Conservation (phyloP, 140 eudicot species). For the Stevia rebaudiana region DNA sequence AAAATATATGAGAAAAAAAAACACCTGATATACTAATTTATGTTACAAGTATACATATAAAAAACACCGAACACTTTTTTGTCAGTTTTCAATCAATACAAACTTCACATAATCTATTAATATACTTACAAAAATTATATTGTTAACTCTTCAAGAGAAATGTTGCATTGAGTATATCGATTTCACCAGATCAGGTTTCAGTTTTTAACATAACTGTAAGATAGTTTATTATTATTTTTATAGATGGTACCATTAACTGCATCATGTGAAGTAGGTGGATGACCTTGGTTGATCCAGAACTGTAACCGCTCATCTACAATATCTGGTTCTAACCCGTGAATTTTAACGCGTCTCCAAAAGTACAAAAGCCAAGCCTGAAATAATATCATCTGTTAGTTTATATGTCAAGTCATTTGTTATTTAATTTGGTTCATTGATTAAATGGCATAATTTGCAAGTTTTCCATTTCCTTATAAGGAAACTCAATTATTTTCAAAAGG, state of each 20-base stretch:
- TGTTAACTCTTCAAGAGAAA: background rate
- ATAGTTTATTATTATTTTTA: no score
- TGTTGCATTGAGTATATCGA: background rate
- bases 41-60: background rate
- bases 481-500: no score
- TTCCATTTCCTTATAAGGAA: no score
- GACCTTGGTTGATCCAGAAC: conserved; percentile 59
- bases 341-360: conserved; percentile 81
- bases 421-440: background rate
- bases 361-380: conserved; percentile 72
- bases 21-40: background rate
- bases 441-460: background rate
- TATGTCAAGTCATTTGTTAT: background rate
- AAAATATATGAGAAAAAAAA: background rate
- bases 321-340: conserved; percentile 62
- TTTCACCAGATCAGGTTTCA: background rate
- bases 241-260: conserved; percentile 68
- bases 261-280: conserved; percentile 49
- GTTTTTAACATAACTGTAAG: background rate
- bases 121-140: no score
- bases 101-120: background rate
- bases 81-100: background rate
- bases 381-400: background rate
- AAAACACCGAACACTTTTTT: no score
- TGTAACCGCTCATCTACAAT: conserved; percentile 66